Conservation (phyloP, 768 basidiomycete genomes). For the Coprinopsis marcescibilis region DNA sequence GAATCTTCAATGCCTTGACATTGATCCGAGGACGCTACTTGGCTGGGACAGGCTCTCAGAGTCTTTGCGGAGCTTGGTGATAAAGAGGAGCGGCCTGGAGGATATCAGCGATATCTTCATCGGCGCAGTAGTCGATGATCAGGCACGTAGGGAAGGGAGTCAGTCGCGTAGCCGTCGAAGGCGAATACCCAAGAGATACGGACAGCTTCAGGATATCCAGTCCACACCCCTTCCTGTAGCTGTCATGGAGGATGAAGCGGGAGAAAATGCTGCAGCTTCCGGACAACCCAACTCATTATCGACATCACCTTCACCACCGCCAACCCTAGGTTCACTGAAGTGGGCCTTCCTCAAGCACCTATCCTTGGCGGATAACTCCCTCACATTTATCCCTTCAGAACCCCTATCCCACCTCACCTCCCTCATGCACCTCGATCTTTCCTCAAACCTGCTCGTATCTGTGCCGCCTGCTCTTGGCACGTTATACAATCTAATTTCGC, state of each 20-base stretch:
- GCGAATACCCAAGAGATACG: conserved; percentile 28
- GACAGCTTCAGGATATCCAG: conserved; percentile 1
- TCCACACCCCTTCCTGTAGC: conserved; percentile 14
- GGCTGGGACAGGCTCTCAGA: conserved; percentile 81
- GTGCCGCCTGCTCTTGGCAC: conserved; percentile 72
- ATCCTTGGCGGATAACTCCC: conserved; percentile 71
- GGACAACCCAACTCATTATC: conserved; percentile 9
- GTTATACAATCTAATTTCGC: conserved; percentile 77
- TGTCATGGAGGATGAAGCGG: conserved; percentile 22
- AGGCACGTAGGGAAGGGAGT: conserved; percentile 55
- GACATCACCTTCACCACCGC: conserved; percentile 25
- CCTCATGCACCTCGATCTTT: conserved; percentile 81
- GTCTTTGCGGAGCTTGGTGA: conserved; percentile 64
- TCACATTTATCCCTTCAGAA: conserved; percentile 74
- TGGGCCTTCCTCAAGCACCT: conserved; percentile 77
- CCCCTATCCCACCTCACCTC: conserved; percentile 62
- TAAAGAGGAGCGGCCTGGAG: conserved; percentile 76
- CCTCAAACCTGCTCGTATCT: conserved; percentile 85
- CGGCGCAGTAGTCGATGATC: conserved; percentile 74
- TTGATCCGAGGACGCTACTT: conserved; percentile 76
- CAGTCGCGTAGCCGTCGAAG: conserved; percentile 40
- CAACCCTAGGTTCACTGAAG: conserved; percentile 49
- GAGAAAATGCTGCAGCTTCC: conserved; percentile 13
- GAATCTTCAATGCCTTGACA: conserved; percentile 65
- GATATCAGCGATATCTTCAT: conserved; percentile 76